These are phyloP conservation scores for Bonnemaisonia californica DNA, from an alignment of 31 red algal species.

Conservation along the genomic window DNA sequence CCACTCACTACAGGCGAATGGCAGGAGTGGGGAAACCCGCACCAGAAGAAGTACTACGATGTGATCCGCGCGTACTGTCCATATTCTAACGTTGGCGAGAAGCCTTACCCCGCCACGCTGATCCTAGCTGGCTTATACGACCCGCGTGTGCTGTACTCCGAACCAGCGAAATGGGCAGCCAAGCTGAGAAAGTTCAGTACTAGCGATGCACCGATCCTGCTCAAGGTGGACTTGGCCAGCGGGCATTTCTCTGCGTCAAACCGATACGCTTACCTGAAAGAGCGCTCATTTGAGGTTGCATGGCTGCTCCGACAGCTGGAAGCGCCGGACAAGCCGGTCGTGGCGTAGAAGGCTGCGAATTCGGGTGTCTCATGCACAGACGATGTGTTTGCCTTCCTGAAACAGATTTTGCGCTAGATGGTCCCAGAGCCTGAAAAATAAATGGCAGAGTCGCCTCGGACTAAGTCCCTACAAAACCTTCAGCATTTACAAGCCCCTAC, in stretches of 20 bases:
- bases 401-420: slow-evolving; percentile 1
- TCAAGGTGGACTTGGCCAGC: slow-evolving; percentile 77
- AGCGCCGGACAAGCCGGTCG: neutral
- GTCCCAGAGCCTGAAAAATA: neutral
- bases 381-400: neutral
- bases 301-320: slow-evolving; percentile 62
- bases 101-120: slow-evolving; percentile 82
- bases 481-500: too few relatives aligned
- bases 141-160: slow-evolving; percentile 81
- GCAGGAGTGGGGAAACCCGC: slow-evolving; percentile 89
- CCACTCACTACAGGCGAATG: slow-evolving; percentile 86
- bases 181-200: slow-evolving; percentile 65
- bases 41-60: slow-evolving; percentile 64
- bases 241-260: slow-evolving; percentile 90
- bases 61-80: slow-evolving; percentile 82
- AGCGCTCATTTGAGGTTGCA: slow-evolving; percentile 73
- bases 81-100: slow-evolving; percentile 67
- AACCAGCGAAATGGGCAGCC: slow-evolving; percentile 81
- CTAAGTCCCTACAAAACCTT: too few relatives aligned
- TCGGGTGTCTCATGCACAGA: neutral
- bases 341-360: neutral
- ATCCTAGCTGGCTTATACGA: slow-evolving; percentile 80
- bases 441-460: too few relatives aligned
- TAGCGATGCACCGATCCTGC: slow-evolving; percentile 60
- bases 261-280: slow-evolving; percentile 60